Conservation (phyloP, 2,329 filamentous ascomycete species). For the Metarhizium anisopliae region DNA sequence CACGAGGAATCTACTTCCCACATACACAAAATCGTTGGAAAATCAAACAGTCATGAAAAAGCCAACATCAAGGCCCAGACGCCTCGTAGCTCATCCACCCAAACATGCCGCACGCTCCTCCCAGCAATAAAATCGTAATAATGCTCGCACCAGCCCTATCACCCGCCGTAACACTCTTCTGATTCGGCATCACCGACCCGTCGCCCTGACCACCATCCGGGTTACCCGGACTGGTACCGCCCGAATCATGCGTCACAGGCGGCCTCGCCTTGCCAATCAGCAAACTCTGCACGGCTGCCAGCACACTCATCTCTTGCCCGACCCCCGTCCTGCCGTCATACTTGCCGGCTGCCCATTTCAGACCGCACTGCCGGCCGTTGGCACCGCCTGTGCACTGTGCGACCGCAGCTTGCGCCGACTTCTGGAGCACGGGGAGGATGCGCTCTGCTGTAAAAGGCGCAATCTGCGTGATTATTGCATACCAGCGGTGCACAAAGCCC, state of each 20-base stretch:
- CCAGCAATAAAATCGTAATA: constrained; percentile 34
- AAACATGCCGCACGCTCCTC: constrained; percentile 28
- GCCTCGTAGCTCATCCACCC: constrained; percentile 33
- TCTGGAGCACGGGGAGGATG: constrained; percentile 41
- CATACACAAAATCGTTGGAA: too few relatives aligned
- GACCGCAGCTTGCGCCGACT: constrained; percentile 43
- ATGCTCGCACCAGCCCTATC: constrained; percentile 38
- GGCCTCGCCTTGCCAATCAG: constrained; percentile 31
- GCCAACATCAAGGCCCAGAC: constrained; percentile 1
- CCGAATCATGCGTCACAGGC: constrained; percentile 35
- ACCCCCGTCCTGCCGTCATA: constrained; percentile 47
- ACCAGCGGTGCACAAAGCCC: constrained; percentile 47
- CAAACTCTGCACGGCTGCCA: constrained; percentile 45
- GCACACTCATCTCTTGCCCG: constrained; percentile 50
- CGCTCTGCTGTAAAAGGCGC: constrained; percentile 40
- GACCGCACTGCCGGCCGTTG: constrained; percentile 39
- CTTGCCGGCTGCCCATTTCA: constrained; percentile 38
- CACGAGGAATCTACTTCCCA: too few relatives aligned
- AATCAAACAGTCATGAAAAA: too few relatives aligned
- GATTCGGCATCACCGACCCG: constrained; percentile 20
- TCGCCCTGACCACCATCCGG: constrained; percentile 29
- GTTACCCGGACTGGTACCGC: constrained; percentile 40
- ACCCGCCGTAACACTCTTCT: constrained; percentile 27
- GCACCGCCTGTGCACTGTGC: constrained; percentile 42
- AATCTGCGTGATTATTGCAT: constrained; percentile 41